Base-by-base conservation (phyloP, 2,329 filamentous ascomycete species). In the Hypoxylon sp. region DNA sequence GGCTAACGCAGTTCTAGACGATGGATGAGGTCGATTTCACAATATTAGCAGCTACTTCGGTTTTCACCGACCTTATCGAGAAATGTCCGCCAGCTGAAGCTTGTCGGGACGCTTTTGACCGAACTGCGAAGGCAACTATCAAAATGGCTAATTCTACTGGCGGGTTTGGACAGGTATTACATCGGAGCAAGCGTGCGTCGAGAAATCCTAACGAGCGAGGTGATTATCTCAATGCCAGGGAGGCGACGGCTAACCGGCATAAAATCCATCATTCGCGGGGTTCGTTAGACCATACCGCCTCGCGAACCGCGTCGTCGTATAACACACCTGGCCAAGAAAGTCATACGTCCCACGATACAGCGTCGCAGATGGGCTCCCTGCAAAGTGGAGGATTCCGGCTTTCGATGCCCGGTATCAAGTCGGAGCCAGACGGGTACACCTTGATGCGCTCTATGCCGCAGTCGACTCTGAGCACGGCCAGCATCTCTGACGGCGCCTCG, bases 21-120 rank as follows among this genome's bases (percentile, higher is more conserved):
- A 89, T 97, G 78, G 93, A 98, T 69, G 94, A 98, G 72, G 92
- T 98, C n/a, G 94, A 98, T 72, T 97, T 97, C 69, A 98, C 94
- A 0, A 91, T 98, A 7, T 81, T 97, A 45, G 92, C 93, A 7
- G 94, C 93, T 18, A 97, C 92, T 45, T 97, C 94, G 1, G 92
- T 98, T 7, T 87, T 98, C 38, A 89, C 87, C 4, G 95, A 97
- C 70, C 82, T 98, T 62, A 93, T 96, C 64, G 91, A 96, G 65
- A 97, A 97, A 73, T 98, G 95, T 67, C 93, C 94, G 0, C 94
- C 94, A 0, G 94, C 94, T 26, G 93, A 97, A 79, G 92, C 93
- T 9, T 98, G 94, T 73, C 87, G 92, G 11, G 93, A 98, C 73
- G 93, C 95, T 0, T 97, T 98, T 72, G 91, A 96, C 68, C 86